Evolutionary conservation across 192 early-diverging fungal species (phyloP).

Genomic region (Diversispora epigaea): DNA sequence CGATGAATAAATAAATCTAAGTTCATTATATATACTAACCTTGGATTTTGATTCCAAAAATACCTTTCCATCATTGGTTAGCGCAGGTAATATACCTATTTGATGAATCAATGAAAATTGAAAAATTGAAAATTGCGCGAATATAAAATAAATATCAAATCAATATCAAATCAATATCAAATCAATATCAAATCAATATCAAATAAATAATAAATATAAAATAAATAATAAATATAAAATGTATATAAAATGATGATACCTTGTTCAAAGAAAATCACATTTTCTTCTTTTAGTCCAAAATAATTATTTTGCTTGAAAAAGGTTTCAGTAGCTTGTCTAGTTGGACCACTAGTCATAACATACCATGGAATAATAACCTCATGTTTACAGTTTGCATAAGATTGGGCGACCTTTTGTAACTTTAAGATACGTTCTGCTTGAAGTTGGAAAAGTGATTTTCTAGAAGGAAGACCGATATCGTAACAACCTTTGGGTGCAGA

Average conservation of each 20-base stretch:
- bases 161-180: not conserved
- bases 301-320: conserved; percentile 80
- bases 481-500: conserved; percentile 92
- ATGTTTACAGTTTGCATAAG: conserved; percentile 36
- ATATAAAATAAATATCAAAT: not conserved
- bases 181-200: not conserved
- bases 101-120: too few relatives aligned
- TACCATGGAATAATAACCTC: conserved; percentile 92
- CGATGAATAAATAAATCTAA: too few relatives aligned
- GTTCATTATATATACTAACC: conserved; percentile 44
- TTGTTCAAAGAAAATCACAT: conserved; percentile 97
- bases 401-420: conserved; percentile 68
- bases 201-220: not conserved
- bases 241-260: conserved; percentile 46
- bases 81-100: conserved; percentile 83
- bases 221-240: not conserved
- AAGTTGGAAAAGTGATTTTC: conserved; percentile 87
- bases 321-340: conserved; percentile 69
- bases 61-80: conserved; percentile 90
- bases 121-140: not conserved
- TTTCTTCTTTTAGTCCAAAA: conserved; percentile 83
- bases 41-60: conserved; percentile 62
- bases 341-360: conserved; percentile 97
- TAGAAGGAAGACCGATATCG: conserved; percentile 86
- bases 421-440: conserved; percentile 92